These are phyloP conservation scores for Xylariaceae sp. DNA, from an alignment of 2,329 filamentous ascomycete species.

Conservation along the genomic window DNA sequence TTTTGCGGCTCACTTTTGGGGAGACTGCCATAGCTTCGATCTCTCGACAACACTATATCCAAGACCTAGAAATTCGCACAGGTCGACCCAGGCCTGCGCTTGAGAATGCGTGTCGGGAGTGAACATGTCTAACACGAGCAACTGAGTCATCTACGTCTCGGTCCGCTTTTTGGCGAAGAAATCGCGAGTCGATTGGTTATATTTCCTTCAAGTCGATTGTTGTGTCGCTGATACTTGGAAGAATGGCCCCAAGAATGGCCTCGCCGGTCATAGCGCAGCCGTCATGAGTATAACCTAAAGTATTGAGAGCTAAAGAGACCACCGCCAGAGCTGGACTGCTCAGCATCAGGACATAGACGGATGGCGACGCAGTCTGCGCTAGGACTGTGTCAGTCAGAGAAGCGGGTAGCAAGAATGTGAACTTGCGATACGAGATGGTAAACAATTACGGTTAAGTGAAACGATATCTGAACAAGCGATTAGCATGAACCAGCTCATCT, in stretches of 20 bases:
- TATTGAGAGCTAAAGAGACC: conserved; percentile 21
- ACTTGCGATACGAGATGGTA: background rate
- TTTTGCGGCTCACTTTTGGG: conserved; percentile 9
- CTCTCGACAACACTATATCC: conserved; percentile 27
- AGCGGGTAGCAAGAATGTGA: background rate
- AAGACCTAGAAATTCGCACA: conserved; percentile 26
- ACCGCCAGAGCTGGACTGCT: conserved; percentile 14
- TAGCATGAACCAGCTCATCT: background rate
- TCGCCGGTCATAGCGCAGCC: background rate
- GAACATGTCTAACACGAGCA: conserved; percentile 24
- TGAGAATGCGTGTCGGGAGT: conserved; percentile 14
- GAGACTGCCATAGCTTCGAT: conserved; percentile 24
- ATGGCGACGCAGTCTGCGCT: conserved; percentile 8
- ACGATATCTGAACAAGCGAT: background rate
- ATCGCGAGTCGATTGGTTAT: conserved; percentile 2
- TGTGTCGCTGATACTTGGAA: conserved; percentile 12
- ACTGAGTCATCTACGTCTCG: no score
- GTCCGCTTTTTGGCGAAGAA: conserved; percentile 14
- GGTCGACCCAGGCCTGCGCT: conserved; percentile 24
- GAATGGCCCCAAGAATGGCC: conserved; percentile 12
- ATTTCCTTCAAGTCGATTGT: background rate
- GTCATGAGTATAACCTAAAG: conserved; percentile 20
- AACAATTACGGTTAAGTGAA: background rate
- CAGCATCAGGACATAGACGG: conserved; percentile 23
- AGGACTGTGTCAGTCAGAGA: conserved; percentile 6